Conservation (phyloP, 2,329 filamentous ascomycete species). For the Trichoderma pleuroti region DNA sequence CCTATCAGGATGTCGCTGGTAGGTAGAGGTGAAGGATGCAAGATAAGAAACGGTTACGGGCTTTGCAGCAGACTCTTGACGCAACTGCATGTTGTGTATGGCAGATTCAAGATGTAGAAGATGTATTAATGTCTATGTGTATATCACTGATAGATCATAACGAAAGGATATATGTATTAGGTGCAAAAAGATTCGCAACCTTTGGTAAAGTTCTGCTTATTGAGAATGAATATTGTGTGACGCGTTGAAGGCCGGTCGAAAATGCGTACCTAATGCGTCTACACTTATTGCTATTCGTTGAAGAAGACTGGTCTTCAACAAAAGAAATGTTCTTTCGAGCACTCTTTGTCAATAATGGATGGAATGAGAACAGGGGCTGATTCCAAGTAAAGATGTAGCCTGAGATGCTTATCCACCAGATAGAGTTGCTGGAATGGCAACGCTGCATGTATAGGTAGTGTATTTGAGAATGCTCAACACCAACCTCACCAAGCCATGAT, state of each 20-base stretch:
- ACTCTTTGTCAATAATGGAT: background rate
- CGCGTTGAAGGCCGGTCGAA: background rate
- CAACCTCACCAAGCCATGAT: background rate
- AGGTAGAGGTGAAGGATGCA: too few species aligned
- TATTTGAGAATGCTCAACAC: background rate
- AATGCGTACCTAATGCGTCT: background rate
- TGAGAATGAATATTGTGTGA: background rate
- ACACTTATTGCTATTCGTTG: background rate
- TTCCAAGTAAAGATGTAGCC: background rate
- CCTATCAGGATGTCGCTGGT: background rate
- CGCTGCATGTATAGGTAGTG: background rate
- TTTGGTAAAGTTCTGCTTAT: background rate
- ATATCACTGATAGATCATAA: background rate
- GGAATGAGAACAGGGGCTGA: background rate
- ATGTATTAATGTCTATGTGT: background rate
- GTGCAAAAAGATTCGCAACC: background rate
- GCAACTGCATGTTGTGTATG: background rate
- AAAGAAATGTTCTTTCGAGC: background rate
- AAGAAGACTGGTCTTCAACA: background rate
- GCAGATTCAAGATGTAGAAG: background rate
- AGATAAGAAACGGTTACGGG: background rate
- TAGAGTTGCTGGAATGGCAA: background rate
- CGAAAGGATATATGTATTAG: fast-evolving
- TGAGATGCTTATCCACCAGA: background rate
- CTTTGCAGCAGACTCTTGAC: background rate